Conservation (phyloP, 2,329 filamentous ascomycete genomes). For the Fusarium agapanthi region DNA sequence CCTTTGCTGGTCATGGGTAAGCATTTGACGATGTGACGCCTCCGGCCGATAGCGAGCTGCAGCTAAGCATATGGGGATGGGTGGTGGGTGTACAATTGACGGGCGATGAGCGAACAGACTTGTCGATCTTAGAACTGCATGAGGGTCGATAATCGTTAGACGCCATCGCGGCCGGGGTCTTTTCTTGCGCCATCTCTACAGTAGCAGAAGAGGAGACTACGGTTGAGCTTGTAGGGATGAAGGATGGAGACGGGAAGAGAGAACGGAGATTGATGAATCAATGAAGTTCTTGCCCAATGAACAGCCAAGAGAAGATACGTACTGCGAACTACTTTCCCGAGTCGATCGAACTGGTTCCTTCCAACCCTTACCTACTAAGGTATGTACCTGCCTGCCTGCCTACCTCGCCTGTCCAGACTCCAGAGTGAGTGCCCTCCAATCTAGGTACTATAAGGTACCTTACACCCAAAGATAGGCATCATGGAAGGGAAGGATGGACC, state of each 20-base stretch:
- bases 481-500: not conserved
- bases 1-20: constrained; percentile 10
- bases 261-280: not conserved
- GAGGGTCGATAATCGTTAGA: constrained; percentile 23
- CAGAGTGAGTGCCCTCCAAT: not conserved
- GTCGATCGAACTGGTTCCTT: not conserved
- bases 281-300: not conserved
- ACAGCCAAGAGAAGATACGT: not conserved
- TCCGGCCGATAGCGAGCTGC: constrained; percentile 37
- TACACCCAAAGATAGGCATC: not conserved
- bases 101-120: constrained; percentile 29
- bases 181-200: constrained; percentile 15
- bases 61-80: constrained; percentile 34
- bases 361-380: not conserved
- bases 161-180: constrained; percentile 17
- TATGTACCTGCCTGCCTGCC: not conserved
- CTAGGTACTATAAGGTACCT: no score
- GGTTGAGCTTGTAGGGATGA: constrained; percentile 6
- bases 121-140: constrained; percentile 26
- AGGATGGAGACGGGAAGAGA: not conserved
- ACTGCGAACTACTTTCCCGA: constrained; percentile 1
- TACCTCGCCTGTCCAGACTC: not conserved
- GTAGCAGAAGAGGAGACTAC: constrained; percentile 12
- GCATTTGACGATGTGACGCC: constrained; percentile 25
- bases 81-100: constrained; percentile 3